Evolutionary conservation across 1,139 yeast species (phyloP).

Genomic region (Yamadazyma pseudoaaseri): DNA sequence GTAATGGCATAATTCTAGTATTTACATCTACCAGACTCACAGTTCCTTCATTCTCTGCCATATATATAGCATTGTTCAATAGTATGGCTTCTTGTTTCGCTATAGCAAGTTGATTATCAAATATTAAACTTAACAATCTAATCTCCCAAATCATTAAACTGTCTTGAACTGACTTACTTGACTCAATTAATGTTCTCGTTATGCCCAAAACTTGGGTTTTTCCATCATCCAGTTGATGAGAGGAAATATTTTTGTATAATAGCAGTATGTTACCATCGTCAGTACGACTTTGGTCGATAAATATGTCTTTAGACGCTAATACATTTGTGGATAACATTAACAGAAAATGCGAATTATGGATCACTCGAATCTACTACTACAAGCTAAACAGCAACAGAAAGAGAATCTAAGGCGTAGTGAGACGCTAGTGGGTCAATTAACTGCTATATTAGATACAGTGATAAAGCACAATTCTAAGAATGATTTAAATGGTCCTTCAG

Average conservation of each 20-base stretch:
- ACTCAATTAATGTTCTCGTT: constrained; percentile 14
- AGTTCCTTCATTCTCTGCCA: constrained; percentile 26
- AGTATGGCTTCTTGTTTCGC: constrained; percentile 42
- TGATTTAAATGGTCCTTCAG: constrained; percentile 23
- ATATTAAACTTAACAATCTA: constrained; percentile 31
- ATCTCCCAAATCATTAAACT: constrained; percentile 37
- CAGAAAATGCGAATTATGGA: constrained; percentile 7
- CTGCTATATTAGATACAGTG: constrained; percentile 22
- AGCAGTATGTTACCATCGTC: too few species aligned
- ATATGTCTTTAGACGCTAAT: constrained; percentile 1
- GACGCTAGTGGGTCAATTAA: constrained; percentile 28
- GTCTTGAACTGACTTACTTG: constrained; percentile 6
- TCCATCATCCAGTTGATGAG: too few species aligned
- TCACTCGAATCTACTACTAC: constrained; percentile 30
- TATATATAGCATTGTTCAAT: constrained; percentile 36
- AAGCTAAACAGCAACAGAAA: constrained; percentile 38
- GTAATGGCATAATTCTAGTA: constrained; percentile 31
- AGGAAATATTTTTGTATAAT: too few species aligned
- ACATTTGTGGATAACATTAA: constrained; percentile 4
- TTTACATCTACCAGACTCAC: not conserved
- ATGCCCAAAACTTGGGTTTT: not conserved
- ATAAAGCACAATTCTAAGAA: constrained; percentile 26
- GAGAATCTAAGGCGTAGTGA: constrained; percentile 28
- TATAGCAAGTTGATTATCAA: constrained; percentile 25
- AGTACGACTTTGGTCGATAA: too few species aligned